phyloP scores from a whole-genome alignment of 306 rosid species.

The Dryas alaskensis region DNA sequence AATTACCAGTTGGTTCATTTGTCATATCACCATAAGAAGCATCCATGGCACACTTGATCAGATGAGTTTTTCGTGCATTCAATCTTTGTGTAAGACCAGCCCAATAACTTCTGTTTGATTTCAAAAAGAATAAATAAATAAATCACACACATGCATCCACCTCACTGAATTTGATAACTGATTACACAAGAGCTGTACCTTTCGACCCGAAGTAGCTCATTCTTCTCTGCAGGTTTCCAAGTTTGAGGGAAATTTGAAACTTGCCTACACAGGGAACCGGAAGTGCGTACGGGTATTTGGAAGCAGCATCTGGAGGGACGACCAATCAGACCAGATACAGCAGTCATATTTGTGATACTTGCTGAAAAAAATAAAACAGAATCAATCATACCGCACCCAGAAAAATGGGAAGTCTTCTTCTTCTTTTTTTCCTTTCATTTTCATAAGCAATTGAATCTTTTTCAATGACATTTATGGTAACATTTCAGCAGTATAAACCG shows the following conservation, averaged over 20 bases:
- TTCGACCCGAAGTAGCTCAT: slow-evolving; percentile 33
- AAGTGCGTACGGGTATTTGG: slow-evolving; percentile 36
- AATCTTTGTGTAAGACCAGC: slow-evolving; percentile 32
- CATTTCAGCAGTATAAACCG: not conserved
- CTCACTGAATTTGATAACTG: slow-evolving; percentile 14
- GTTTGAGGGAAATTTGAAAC: slow-evolving; percentile 28
- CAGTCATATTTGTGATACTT: slow-evolving; percentile 36
- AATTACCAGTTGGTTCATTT: slow-evolving; percentile 62
- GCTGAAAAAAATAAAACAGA: not conserved
- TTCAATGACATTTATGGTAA: not conserved
- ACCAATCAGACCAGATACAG: slow-evolving; percentile 54
- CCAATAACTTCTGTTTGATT: slow-evolving; percentile 27
- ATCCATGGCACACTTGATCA: slow-evolving; percentile 72
- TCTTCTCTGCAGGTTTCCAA: slow-evolving; percentile 30
- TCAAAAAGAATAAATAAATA: slow-evolving; percentile 9
- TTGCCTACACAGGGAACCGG: slow-evolving; percentile 26
- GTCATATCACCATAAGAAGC: slow-evolving; percentile 75
- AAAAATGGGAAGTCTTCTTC: not conserved
- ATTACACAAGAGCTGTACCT: slow-evolving; percentile 41
- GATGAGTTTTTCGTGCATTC: slow-evolving; percentile 27
- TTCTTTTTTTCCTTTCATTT: not conserved
- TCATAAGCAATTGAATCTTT: not conserved
- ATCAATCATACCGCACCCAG: not conserved
- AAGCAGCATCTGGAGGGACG: slow-evolving; percentile 55
- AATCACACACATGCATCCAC: slow-evolving; percentile 15